phyloP scores from a whole-genome alignment of 2,329 filamentous ascomycete species.

The Amphichorda felina region DNA sequence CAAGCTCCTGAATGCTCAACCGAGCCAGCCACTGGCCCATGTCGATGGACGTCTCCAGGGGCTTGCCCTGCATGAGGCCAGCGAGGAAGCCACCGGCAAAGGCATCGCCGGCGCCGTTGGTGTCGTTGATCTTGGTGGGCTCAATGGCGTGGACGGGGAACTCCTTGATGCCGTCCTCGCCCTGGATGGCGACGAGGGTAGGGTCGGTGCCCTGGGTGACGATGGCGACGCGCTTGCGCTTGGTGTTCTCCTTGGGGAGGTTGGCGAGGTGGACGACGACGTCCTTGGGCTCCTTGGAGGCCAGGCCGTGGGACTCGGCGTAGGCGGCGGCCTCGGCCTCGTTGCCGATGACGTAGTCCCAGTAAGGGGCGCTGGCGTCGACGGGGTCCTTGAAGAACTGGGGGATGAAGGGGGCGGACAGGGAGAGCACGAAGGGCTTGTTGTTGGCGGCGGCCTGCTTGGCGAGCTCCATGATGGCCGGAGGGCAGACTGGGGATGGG shows the following conservation, averaged over 20 bases:
- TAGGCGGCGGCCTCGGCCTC: constrained; percentile 89
- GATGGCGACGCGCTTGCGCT: constrained; percentile 76
- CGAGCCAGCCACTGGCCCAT: constrained; percentile 95
- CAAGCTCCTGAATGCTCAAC: constrained; percentile 87
- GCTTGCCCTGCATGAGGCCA: constrained; percentile 75
- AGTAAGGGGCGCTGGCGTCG: constrained; percentile 77
- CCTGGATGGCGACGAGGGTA: constrained; percentile 72
- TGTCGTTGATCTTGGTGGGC: constrained; percentile 76
- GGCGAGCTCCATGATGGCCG: constrained; percentile 79
- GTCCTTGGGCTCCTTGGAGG: constrained; percentile 65
- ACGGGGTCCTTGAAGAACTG: constrained; percentile 97
- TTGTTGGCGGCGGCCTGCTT: constrained; percentile 81
- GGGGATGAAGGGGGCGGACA: constrained; percentile 90
- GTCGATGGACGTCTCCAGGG: constrained; percentile 67
- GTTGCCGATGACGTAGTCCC: constrained; percentile 94
- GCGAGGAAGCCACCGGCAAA: constrained; percentile 93
- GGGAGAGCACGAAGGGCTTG: constrained; percentile 85
- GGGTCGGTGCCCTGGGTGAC: constrained; percentile 91
- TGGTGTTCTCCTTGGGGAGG: constrained; percentile 82
- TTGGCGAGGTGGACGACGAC: constrained; percentile 79
- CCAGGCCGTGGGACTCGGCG: constrained; percentile 67
- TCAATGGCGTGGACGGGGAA: constrained; percentile 74
- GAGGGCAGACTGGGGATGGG: constrained; percentile 58
- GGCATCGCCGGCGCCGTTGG: constrained; percentile 92
- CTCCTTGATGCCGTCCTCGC: constrained; percentile 57